These are phyloP conservation scores for Aegilops tauschii DNA, from an alignment of 176 grass and related monocot genomes.

Conservation along the genomic window DNA sequence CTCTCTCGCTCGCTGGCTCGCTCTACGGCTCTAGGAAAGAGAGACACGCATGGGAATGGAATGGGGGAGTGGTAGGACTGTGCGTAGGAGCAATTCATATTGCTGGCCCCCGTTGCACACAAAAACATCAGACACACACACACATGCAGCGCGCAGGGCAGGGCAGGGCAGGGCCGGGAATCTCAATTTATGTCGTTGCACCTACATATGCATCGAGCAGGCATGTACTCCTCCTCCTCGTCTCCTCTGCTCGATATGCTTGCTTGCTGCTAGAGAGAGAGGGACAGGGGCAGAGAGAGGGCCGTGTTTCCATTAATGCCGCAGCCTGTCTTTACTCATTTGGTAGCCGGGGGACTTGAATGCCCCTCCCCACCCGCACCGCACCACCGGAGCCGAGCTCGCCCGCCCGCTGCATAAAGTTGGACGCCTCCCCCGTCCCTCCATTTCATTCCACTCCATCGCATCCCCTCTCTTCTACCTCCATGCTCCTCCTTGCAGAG, in stretches of 20 bases:
- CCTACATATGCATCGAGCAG: constrained; percentile 53
- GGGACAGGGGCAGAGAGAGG: constrained; percentile 24
- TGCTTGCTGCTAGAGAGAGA: constrained; percentile 4
- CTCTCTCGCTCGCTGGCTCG: neutral
- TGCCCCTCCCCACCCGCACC: constrained; percentile 36
- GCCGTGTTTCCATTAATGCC: constrained; percentile 76
- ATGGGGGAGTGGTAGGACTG: neutral
- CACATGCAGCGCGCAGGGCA: constrained; percentile 16
- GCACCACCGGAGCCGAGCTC: neutral
- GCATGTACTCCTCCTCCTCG: neutral
- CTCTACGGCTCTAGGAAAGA: neutral
- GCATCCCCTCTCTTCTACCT: neutral
- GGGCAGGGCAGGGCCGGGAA: constrained; percentile 6
- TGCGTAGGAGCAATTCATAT: constrained; percentile 20
- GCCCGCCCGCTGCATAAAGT: constrained; percentile 32
- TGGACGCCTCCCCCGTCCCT: constrained; percentile 4
- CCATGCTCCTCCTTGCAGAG: neutral
- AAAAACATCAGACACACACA: constrained; percentile 26
- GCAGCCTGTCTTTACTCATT: constrained; percentile 86
- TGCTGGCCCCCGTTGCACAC: constrained; percentile 38
- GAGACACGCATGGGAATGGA: neutral
- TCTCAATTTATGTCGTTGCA: constrained; percentile 79
- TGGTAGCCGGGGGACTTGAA: constrained; percentile 75
- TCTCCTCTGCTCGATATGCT: neutral
- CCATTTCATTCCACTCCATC: neutral